A percentile compares a stretch with the other conserved stretches of the same genome.
Conservation (phyloP, 1,284 basidiomycete species). For the Leccinum cinnamomeum region DNA sequence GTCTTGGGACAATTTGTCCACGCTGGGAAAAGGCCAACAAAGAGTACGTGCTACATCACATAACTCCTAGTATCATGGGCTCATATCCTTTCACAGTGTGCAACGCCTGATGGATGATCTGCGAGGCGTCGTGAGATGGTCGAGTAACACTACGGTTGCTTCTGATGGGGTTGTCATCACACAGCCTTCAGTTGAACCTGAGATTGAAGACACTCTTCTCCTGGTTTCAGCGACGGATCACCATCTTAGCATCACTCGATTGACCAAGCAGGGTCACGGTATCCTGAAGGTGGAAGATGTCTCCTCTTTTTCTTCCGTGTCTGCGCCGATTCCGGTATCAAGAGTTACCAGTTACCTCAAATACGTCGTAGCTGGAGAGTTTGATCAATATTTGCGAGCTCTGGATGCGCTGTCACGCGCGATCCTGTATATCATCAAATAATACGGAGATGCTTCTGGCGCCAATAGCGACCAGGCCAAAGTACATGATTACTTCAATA, state of each 20-base stretch:
- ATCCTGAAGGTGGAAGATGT: conserved; percentile 96
- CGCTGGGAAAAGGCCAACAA: conserved; percentile 73
- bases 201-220: conserved; percentile 71
- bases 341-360: conserved; percentile 75
- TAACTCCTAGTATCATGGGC: conserved; percentile 3
- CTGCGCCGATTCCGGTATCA: conserved; percentile 93
- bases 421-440: conserved; percentile 89
- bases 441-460: too few relatives aligned
- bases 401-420: conserved; percentile 95
- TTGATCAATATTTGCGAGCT: conserved; percentile 82
- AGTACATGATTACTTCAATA: too few relatives aligned
- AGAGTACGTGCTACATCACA: conserved; percentile 52
- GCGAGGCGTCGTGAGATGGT: conserved; percentile 53
- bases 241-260: conserved; percentile 92
- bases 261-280: conserved; percentile 83
- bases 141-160: conserved; percentile 32
- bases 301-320: conserved; percentile 99
- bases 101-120: conserved; percentile 72
- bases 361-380: conserved; percentile 74
- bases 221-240: conserved; percentile 94
- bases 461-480: too few relatives aligned
- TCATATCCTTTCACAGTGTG: conserved; percentile 39
- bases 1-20: conserved; percentile 75
- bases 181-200: conserved; percentile 58
- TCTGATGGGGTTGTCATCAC: conserved; percentile 41